phyloP scores from a whole-genome alignment of 164 flowering plant species.

The Magnolia changhungtana region DNA sequence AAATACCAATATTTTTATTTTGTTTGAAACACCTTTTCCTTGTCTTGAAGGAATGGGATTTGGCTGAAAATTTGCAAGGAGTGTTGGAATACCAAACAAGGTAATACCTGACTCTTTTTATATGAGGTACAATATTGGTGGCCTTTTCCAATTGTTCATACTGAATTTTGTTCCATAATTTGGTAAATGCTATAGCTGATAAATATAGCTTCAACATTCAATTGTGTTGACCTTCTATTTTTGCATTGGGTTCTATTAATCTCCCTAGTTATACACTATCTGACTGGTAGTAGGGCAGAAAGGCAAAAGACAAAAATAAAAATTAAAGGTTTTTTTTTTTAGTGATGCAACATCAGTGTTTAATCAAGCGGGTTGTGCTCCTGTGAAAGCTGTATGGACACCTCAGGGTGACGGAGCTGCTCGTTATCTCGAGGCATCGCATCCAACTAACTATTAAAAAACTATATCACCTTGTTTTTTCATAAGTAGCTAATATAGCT shows the following conservation, averaged over 20 bases:
- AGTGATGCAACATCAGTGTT: too few relatives aligned
- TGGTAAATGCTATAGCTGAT: not conserved
- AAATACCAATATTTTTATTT: not conserved
- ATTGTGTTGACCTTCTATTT: not conserved
- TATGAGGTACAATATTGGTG: not conserved
- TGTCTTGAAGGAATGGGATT: slow-evolving; percentile 76
- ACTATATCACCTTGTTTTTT: not conserved
- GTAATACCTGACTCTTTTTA: slow-evolving; percentile 26
- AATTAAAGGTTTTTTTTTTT: too few relatives aligned
- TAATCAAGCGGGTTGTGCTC: too few relatives aligned
- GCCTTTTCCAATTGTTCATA: slow-evolving; percentile 9
- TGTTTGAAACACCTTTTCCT: slow-evolving; percentile 11
- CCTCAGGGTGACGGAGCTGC: not conserved
- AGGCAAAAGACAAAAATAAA: not conserved
- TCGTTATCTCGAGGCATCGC: not conserved
- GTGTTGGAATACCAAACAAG: slow-evolving; percentile 89
- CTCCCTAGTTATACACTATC: not conserved
- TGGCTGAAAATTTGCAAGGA: slow-evolving; percentile 89
- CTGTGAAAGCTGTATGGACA: not conserved
- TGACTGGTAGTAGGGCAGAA: too few relatives aligned
- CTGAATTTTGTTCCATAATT: not conserved
- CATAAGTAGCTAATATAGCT: not conserved
- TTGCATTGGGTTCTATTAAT: not conserved
- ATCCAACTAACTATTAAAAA: not conserved
- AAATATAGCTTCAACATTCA: not conserved